A percentile compares a stretch with the other conserved stretches of the same genome.
Conservation (phyloP, 2,329 filamentous ascomycete species). For the Ceratocystis cacaofunesta region DNA sequence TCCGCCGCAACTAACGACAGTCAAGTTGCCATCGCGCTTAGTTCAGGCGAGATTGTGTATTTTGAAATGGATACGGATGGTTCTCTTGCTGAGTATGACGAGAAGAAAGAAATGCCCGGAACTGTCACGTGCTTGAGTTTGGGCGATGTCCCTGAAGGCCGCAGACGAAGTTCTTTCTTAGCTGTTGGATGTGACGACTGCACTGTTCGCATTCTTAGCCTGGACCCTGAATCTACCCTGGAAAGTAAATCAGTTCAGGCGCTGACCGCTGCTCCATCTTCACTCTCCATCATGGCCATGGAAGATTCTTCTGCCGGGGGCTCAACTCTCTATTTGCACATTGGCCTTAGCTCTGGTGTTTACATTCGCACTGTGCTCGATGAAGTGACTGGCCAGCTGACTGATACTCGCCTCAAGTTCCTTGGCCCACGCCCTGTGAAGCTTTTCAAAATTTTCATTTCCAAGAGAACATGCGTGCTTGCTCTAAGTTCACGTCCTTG, state of each 20-base stretch:
- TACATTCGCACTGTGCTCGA: constrained; percentile 92
- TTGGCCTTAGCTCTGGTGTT: constrained; percentile 87
- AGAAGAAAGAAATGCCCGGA: constrained; percentile 87
- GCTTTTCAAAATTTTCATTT: constrained; percentile 79
- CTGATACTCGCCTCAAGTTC: constrained; percentile 88
- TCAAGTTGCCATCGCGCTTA: constrained; percentile 85
- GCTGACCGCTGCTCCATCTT: constrained; percentile 75
- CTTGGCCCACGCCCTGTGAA: constrained; percentile 80
- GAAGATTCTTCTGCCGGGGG: constrained; percentile 81
- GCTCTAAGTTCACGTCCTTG: constrained; percentile 88
- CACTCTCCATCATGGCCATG: constrained; percentile 88
- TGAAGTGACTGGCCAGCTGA: constrained; percentile 87
- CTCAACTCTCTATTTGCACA: constrained; percentile 83
- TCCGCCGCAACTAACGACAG: constrained; percentile 85
- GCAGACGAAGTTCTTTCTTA: constrained; percentile 76
- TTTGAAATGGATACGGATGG: constrained; percentile 95
- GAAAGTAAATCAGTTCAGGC: constrained; percentile 93
- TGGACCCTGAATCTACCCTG: constrained; percentile 78
- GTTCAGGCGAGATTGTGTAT: constrained; percentile 92
- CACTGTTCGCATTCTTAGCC: constrained; percentile 80
- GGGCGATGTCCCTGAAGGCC: constrained; percentile 80
- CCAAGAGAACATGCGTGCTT: constrained; percentile 70
- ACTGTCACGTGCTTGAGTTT: constrained; percentile 92
- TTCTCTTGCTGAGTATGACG: constrained; percentile 81
- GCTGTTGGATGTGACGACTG: constrained; percentile 95